Percentiles rank a stretch among this genome's conserved stretches.
phyloP scores from a whole-genome alignment of 2,329 filamentous ascomycete species.

The Penicillium fuscoglaucum region DNA sequence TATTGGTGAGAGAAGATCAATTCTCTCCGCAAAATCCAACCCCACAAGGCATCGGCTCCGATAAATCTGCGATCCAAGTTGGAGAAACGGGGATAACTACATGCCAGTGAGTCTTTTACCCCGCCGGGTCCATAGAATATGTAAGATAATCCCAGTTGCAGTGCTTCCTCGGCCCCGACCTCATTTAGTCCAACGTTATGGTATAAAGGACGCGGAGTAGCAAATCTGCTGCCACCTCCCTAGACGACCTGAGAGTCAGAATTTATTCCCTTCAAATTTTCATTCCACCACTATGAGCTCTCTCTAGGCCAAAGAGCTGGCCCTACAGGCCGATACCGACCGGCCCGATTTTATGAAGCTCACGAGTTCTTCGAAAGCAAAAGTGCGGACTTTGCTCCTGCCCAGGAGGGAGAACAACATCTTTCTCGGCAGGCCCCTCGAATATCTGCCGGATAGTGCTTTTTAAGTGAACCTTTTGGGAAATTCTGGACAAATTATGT shows the following conservation, averaged over 20 bases:
- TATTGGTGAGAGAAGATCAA: neutral
- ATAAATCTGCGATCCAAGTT: neutral
- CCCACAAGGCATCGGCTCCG: neutral
- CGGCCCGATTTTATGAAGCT: constrained; percentile 4
- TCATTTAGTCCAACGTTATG: neutral
- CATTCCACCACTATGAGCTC: neutral
- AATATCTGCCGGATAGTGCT: too few species aligned
- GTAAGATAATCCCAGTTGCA: neutral
- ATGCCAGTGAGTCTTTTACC: neutral
- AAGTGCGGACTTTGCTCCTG: neutral
- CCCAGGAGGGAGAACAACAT: neutral
- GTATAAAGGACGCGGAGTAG: neutral
- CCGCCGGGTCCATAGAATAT: neutral
- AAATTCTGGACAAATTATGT: too few species aligned
- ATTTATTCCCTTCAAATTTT: neutral
- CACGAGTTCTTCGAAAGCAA: constrained; percentile 10
- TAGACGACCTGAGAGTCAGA: neutral
- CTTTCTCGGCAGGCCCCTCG: neutral
- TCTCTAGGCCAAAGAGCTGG: neutral
- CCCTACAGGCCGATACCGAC: neutral
- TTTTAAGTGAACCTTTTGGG: too few species aligned
- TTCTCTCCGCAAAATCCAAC: neutral
- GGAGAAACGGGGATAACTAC: neutral
- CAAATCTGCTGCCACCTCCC: neutral
- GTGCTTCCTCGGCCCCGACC: neutral